These are phyloP conservation scores for Artemisia argyi DNA, from an alignment of 129 eudicot species.

Conservation along the genomic window DNA sequence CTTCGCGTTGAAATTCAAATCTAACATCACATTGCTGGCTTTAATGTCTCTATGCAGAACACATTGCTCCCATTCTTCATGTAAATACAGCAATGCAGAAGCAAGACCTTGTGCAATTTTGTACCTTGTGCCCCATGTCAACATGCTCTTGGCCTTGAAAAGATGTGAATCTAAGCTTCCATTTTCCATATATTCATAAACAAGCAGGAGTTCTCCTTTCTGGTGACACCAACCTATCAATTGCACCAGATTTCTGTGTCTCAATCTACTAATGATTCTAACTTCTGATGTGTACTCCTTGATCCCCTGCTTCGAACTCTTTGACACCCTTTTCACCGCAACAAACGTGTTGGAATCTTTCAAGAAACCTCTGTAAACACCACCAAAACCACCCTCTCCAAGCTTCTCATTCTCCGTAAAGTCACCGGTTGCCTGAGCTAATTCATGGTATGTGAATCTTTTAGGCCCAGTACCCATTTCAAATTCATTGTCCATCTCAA, in stretches of 20 bases:
- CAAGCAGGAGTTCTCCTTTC: neutral
- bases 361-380: too few relatives aligned
- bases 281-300: constrained; percentile 22
- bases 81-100: neutral
- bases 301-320: neutral
- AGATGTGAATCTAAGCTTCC: constrained; percentile 13
- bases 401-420: too few relatives aligned
- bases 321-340: too few relatives aligned
- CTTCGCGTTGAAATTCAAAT: constrained; percentile 36
- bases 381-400: too few relatives aligned
- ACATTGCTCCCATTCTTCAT: constrained; percentile 22
- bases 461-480: too few relatives aligned
- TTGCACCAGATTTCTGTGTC: constrained; percentile 44
- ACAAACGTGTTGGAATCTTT: too few relatives aligned
- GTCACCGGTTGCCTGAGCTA: too few relatives aligned
- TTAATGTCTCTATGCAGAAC: constrained; percentile 42
- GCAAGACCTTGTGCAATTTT: constrained; percentile 40
- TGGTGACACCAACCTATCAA: constrained; percentile 48
- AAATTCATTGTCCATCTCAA: too few relatives aligned
- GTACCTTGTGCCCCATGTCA: constrained; percentile 34
- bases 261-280: constrained; percentile 38
- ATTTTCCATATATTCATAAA: neutral
- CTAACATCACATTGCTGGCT: constrained; percentile 47
- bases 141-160: constrained; percentile 14
- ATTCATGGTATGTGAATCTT: too few relatives aligned